These are phyloP conservation scores for Calonectria ilicicola DNA, from an alignment of 2,329 filamentous ascomycete species.

Conservation along the genomic window DNA sequence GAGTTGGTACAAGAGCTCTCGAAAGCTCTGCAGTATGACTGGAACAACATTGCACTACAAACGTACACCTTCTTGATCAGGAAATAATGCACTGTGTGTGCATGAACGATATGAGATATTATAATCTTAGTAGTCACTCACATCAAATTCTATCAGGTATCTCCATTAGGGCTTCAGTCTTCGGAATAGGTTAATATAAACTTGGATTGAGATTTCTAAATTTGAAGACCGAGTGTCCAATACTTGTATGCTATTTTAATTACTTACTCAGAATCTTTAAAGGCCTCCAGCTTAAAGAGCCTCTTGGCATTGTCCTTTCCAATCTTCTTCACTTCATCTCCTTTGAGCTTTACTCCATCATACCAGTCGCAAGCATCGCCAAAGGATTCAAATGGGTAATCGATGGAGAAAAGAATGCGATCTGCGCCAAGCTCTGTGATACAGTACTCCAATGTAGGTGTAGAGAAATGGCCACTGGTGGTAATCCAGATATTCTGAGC, in stretches of 20 bases:
- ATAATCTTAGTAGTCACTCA: too few species aligned
- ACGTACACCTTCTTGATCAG: too few species aligned
- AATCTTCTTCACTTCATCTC: conserved; percentile 52
- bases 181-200: too few species aligned
- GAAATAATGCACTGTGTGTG: too few species aligned
- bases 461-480: conserved; percentile 68
- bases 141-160: too few species aligned
- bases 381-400: conserved; percentile 65
- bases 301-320: conserved; percentile 57
- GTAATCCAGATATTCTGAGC: conserved; percentile 68
- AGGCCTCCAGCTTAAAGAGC: conserved; percentile 52
- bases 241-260: neutral
- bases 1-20: too few species aligned
- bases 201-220: neutral
- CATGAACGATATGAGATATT: too few species aligned
- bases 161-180: too few species aligned
- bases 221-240: neutral
- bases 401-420: conserved; percentile 64
- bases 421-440: conserved; percentile 62
- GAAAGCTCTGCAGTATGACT: too few species aligned
- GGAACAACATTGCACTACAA: too few species aligned
- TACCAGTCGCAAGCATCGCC: conserved; percentile 56
- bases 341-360: conserved; percentile 50
- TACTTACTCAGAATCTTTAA: conserved; percentile 44
- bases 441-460: conserved; percentile 62